Evolutionary conservation across 1,284 basidiomycete species (phyloP).

Genomic region (Veloboletus limbatus): DNA sequence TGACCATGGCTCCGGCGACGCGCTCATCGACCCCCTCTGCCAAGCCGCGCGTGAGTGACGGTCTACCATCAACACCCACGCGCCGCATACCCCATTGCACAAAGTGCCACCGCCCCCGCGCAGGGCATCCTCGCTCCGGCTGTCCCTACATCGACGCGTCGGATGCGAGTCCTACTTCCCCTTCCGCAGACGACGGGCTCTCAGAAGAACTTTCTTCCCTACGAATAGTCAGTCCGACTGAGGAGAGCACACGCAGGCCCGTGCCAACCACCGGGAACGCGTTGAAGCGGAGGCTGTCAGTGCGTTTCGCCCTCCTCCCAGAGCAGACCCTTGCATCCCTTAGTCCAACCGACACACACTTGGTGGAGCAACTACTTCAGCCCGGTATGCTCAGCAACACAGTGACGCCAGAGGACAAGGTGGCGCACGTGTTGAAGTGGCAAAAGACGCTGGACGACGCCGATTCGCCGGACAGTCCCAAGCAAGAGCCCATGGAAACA

Average conservation of each 20-base stretch:
- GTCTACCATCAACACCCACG: conserved; percentile 18
- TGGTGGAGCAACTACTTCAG: conserved; percentile 34
- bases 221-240: conserved; percentile 26
- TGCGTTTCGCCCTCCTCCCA: conserved; percentile 33
- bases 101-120: conserved; percentile 50
- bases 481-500: conserved; percentile 3
- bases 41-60: conserved; percentile 14
- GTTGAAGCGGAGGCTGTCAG: conserved; percentile 24
- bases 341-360: conserved; percentile 25
- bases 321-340: conserved; percentile 34
- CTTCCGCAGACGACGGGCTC: conserved; percentile 22
- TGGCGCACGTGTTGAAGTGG: conserved; percentile 28
- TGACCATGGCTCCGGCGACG: conserved; percentile 27
- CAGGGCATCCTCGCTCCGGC: conserved; percentile 56
- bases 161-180: conserved; percentile 23
- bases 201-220: conserved; percentile 32
- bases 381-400: conserved; percentile 31
- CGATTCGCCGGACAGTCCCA: not conserved
- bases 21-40: conserved; percentile 30
- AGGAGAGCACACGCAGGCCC: conserved; percentile 9
- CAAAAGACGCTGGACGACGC: conserved; percentile 21
- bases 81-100: conserved; percentile 49
- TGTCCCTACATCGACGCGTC: conserved; percentile 42
- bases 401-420: conserved; percentile 18
- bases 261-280: conserved; percentile 3